These are phyloP conservation scores for Penicillium bialowiezense DNA, from an alignment of 495 filamentous ascomycete species.

Conservation along the genomic window DNA sequence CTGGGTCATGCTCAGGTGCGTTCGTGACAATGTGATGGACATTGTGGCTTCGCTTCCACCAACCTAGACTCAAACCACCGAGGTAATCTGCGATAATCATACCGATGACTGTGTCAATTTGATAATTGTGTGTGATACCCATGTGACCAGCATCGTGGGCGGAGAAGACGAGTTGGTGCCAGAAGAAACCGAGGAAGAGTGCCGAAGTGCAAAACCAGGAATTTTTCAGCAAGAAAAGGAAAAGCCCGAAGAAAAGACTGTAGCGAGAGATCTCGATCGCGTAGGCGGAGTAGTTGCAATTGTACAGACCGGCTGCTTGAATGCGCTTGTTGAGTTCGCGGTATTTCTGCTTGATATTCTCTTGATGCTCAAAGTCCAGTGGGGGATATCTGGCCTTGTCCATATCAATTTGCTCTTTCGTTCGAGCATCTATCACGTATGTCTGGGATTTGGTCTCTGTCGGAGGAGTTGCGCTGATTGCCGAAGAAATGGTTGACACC, in stretches of 20 bases:
- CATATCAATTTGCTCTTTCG: slow-evolving; percentile 63
- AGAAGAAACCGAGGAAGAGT: slow-evolving; percentile 75
- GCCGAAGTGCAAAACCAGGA: slow-evolving; percentile 43
- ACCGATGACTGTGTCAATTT: slow-evolving; percentile 76
- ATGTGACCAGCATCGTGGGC: slow-evolving; percentile 97
- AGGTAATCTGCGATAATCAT: slow-evolving; percentile 89
- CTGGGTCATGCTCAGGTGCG: slow-evolving; percentile 92
- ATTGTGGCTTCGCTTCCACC: slow-evolving; percentile 98
- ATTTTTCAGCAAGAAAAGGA: slow-evolving; percentile 39
- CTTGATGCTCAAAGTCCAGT: slow-evolving; percentile 64
- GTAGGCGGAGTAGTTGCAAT: slow-evolving; percentile 81
- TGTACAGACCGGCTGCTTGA: slow-evolving; percentile 65
- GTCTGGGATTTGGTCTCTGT: background rate
- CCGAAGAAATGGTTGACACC: slow-evolving; percentile 55
- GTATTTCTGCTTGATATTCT: slow-evolving; percentile 70
- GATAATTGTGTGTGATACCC: slow-evolving; percentile 91
- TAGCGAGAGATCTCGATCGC: slow-evolving; percentile 65
- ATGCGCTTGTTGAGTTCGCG: slow-evolving; percentile 64
- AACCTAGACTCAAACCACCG: slow-evolving; percentile 86
- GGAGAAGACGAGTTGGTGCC: slow-evolving; percentile 94
- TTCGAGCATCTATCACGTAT: slow-evolving; percentile 59
- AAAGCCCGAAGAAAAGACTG: slow-evolving; percentile 55
- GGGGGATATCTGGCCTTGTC: slow-evolving; percentile 73
- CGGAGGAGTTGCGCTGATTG: slow-evolving; percentile 1
- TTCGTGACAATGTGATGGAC: slow-evolving; percentile 98